Base-by-base conservation (phyloP, 2,329 filamentous ascomycete species). In the Metarhizium guizhouense region DNA sequence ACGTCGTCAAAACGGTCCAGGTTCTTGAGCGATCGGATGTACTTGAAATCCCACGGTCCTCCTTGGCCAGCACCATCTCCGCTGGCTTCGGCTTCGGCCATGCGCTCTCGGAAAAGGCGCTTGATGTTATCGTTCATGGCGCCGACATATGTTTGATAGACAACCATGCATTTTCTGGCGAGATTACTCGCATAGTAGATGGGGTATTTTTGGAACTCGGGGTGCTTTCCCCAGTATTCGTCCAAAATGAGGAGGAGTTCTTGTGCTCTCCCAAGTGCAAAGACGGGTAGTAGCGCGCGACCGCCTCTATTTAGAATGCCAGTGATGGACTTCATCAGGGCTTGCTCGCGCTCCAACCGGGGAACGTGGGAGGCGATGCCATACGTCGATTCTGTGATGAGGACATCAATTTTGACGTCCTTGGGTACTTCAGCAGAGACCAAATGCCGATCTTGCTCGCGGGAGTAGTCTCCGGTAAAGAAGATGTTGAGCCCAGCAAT, bases 71-170 rank as follows among this genome's bases (percentile, higher is more conserved):
- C 81, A 2, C 80, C 81, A 61, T 91, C 88, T 8, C 89, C 88
- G 38, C 84, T 85, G 0, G 87, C 86, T 68, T 95, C 90, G 10
- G 90, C 89, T 68, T 95, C 90, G 4, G 90, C 90, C 84, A 96
- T 95, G 51, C 90, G 85, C 70, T 95, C 91, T 54, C 88, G 82
- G 72, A 96, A 96, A n/a, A 96, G 81, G 11, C 90, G 84, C 70
- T 96, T 96, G 76, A 99, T 97, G 65, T 96, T 97, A 67, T 97
- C 93, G 69, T 99, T 99, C 94, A 99, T 99, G 55, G 92, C 91
- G 51, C 92, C 90, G 51, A 97, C 90, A 65, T 97, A 99, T 1
- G 94, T 99, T 70, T 97, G 94, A 68, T 99, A 99, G 3, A 97
- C 91, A 34, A 96, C 83, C 94, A 99, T 99, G 74, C 94, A 99